Base-by-base conservation (phyloP, 495 filamentous ascomycete species). In the Daldinia bambusicola region DNA sequence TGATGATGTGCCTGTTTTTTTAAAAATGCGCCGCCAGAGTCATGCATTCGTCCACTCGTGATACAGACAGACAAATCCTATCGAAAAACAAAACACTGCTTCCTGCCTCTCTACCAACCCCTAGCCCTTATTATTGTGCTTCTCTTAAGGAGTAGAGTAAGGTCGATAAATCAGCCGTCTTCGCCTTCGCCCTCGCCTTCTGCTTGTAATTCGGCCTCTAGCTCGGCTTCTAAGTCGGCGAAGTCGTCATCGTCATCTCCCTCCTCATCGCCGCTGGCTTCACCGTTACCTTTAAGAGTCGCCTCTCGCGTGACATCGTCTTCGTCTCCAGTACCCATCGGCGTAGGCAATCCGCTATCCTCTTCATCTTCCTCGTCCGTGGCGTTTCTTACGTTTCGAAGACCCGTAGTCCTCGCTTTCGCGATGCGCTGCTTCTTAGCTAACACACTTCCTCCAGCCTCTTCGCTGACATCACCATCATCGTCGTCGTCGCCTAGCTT, bases 131-230 rank as follows among this genome's bases (percentile, higher is more conserved):
- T 18, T 18, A 31, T n/a, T 4, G 26, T 36, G 34, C 34, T 36
- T 36, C 34, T 36, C 10, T n/a, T 30, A 61, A n/a, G n/a, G n/a
- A n/a, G n/a, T n/a, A n/a, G 32, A 16, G 38, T 57, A 22, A 22
- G 14, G 32, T 40, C 0, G 26, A 26, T 45, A 59, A 34, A 61
- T 70, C 58, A 78, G 36, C 74, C 71, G 7, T 70, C 78, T 6
- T 82, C 66, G 56, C 71, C 81, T 3, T n/a, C n/a, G n/a, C n/a
- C n/a, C n/a, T 79, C 80, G 56, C 71, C 81, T 4, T 79, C 80
- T 10, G 86, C 85, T 62, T 89, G 88, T 55, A 92, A 86, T 48
- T 89, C 90, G 0, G 89, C 89, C 73, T 89, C 74, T 77, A 93
- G 83, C 67, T 92, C 89, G 10, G 86, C 86, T 74, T 91, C 90